Conservation (phyloP, 495 filamentous ascomycete species). For the Neurospora terricola region DNA sequence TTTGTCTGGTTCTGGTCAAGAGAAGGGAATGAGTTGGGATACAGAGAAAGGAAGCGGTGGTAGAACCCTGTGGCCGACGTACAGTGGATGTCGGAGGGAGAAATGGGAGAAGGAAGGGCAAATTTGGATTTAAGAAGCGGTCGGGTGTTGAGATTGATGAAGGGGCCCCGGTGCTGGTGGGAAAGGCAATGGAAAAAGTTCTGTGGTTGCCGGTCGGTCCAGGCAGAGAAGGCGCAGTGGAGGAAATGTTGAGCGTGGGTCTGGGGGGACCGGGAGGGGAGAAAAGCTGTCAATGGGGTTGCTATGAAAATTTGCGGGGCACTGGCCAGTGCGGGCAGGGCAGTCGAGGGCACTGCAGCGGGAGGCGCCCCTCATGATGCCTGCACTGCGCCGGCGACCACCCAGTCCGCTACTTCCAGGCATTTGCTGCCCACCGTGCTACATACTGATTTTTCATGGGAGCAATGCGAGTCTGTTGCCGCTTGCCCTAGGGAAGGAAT, state of each 20-base stretch:
- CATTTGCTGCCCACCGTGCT: not conserved
- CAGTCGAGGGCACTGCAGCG: not conserved
- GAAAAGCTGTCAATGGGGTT: slow-evolving; percentile 18
- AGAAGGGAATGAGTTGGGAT: slow-evolving; percentile 1
- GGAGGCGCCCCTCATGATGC: not conserved
- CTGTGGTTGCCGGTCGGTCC: not conserved
- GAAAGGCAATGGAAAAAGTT: not conserved
- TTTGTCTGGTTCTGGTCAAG: slow-evolving; percentile 12
- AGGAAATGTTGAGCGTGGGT: slow-evolving; percentile 20
- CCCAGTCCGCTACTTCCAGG: not conserved
- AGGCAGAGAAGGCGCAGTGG: slow-evolving; percentile 3
- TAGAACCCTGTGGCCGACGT: not conserved
- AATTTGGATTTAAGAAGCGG: not conserved
- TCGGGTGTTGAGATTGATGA: not conserved
- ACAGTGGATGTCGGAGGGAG: not conserved
- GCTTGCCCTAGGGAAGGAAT: not conserved
- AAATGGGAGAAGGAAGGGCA: not conserved
- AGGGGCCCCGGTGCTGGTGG: not conserved
- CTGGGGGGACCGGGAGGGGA: slow-evolving; percentile 13
- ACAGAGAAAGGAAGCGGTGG: slow-evolving; percentile 1
- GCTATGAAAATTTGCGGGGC: slow-evolving; percentile 23
- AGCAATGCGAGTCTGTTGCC: not conserved
- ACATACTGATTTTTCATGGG: not conserved
- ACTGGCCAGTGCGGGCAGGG: slow-evolving; percentile 11
- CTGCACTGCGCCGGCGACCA: not conserved